Evolutionary conservation across 2,329 filamentous ascomycete genomes (phyloP).

Genomic region (Pseudogymnoascus sp.): DNA sequence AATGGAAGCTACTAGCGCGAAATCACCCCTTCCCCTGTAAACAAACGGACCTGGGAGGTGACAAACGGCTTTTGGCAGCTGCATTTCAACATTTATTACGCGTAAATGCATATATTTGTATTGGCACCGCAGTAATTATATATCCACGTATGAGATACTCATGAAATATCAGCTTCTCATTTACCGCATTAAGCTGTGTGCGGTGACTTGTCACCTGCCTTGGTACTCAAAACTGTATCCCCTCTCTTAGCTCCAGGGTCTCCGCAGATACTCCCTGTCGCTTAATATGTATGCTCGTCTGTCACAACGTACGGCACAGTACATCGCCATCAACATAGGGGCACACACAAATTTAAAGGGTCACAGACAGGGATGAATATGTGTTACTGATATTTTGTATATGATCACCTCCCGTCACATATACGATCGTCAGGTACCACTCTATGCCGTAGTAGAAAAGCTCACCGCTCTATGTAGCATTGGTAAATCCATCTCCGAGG

Average conservation of each 20-base stretch:
- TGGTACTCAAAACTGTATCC: background rate
- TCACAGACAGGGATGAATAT: background rate
- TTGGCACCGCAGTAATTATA: background rate
- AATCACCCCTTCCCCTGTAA: slow-evolving; percentile 8
- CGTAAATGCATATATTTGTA: background rate
- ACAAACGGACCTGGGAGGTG: slow-evolving; percentile 6
- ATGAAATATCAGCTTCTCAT: background rate
- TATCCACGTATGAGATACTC: background rate
- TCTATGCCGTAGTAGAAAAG: background rate
- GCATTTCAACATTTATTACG: background rate
- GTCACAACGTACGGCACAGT: background rate
- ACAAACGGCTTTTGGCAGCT: slow-evolving; percentile 4
- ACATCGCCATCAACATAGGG: background rate
- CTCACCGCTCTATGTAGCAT: background rate
- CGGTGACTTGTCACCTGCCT: slow-evolving; percentile 5
- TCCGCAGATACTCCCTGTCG: slow-evolving; percentile 5
- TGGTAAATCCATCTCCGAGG: background rate
- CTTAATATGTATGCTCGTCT: background rate
- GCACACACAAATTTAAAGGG: background rate
- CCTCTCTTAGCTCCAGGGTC: slow-evolving; percentile 1
- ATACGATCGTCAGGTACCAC: background rate
- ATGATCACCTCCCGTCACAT: background rate
- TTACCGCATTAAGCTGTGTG: slow-evolving; percentile 1
- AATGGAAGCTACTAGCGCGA: slow-evolving; percentile 7
- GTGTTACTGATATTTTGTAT: slow-evolving; percentile 9